These are phyloP conservation scores for Gossypium laxum DNA, from an alignment of 441 rosid genomes.

Conservation along the genomic window DNA sequence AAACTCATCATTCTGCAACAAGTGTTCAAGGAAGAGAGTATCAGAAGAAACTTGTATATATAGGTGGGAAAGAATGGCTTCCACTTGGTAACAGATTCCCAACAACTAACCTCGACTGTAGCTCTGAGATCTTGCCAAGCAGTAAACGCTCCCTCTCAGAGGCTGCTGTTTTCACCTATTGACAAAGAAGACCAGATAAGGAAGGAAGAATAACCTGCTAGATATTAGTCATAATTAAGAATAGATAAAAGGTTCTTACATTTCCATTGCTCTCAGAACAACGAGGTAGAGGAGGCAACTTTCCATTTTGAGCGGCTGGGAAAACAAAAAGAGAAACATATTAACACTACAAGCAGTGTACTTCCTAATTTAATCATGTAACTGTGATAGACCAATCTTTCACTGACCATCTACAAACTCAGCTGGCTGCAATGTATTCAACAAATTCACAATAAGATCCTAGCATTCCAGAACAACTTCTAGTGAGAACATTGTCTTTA, in stretches of 20 bases:
- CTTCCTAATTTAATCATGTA: not conserved
- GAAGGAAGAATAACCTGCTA: not conserved
- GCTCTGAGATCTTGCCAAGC: conserved; percentile 54
- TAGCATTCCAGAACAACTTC: conserved; percentile 23
- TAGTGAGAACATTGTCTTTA: conserved; percentile 9
- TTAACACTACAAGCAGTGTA: conserved; percentile 7
- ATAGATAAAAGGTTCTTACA: conserved; percentile 33
- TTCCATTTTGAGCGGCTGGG: conserved; percentile 70
- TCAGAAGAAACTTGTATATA: not conserved
- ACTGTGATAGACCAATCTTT: conserved; percentile 10
- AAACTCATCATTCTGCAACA: conserved; percentile 58
- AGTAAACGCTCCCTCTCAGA: conserved; percentile 76
- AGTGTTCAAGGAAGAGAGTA: not conserved
- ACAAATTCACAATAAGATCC: conserved; percentile 65
- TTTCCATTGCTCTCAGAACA: conserved; percentile 59
- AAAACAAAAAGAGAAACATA: conserved; percentile 3
- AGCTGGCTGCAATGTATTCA: conserved; percentile 50
- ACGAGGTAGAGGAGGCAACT: conserved; percentile 61
- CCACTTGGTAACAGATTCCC: conserved; percentile 7
- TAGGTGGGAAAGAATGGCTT: not conserved
- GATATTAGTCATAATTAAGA: not conserved
- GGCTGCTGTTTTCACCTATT: conserved; percentile 50
- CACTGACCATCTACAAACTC: conserved; percentile 63
- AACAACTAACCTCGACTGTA: conserved; percentile 58
- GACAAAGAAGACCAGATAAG: conserved; percentile 16